These are phyloP conservation scores for Sphagnum magellanicum DNA, from an alignment of 228 moss, liverwort and hornwort species.

Conservation along the genomic window DNA sequence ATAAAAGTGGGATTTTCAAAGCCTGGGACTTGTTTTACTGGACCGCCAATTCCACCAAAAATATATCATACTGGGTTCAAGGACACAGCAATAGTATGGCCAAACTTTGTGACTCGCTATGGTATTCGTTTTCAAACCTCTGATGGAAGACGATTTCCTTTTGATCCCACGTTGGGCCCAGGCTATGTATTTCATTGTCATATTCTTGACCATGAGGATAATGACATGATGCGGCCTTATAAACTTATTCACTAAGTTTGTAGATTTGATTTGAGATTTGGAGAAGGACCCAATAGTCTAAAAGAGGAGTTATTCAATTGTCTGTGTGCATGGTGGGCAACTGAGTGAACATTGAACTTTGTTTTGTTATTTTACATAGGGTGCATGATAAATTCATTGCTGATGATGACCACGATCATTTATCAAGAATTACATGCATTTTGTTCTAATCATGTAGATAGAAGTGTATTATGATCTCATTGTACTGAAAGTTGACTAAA, in stretches of 20 bases:
- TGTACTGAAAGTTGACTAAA: no score
- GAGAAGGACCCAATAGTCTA: no score
- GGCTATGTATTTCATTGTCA: conserved; percentile 36
- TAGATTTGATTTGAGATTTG: neutral
- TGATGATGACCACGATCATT: no score
- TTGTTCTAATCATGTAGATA: no score
- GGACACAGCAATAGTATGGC: conserved; percentile 28
- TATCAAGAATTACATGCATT: no score
- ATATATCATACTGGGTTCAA: conserved; percentile 22
- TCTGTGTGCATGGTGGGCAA: no score
- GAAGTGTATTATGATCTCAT: no score
- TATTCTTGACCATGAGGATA: conserved; percentile 35
- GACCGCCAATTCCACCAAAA: conserved; percentile 8
- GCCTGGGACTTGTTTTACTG: neutral
- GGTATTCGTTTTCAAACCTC: conserved; percentile 12
- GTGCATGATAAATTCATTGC: no score
- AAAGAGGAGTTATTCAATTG: no score
- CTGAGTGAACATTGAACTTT: no score
- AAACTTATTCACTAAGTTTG: neutral
- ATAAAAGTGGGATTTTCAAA: neutral
- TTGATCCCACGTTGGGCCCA: conserved; percentile 23
- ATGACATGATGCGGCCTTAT: conserved; percentile 30
- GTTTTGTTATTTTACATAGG: no score
- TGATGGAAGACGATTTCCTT: conserved; percentile 4
- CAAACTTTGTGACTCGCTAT: conserved; percentile 17